Percentiles rank a stretch among this genome's conserved stretches.
phyloP scores from a whole-genome alignment of 2,329 filamentous ascomycete genomes.

The Colletotrichum gigasporum region DNA sequence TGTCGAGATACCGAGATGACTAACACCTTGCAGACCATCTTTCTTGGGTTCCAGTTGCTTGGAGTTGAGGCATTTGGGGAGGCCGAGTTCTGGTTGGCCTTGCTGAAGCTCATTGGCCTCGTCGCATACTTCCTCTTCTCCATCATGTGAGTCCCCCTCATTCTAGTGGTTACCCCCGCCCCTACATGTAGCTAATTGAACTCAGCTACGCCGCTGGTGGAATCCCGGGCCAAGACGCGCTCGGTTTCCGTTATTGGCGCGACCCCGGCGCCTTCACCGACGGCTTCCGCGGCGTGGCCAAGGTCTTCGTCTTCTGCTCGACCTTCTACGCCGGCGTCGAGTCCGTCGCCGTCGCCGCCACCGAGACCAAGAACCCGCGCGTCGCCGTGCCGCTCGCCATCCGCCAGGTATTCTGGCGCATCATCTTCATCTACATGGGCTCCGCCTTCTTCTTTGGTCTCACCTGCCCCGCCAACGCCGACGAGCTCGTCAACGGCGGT shows the following conservation, averaged over 20 bases:
- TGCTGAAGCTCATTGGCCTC: conserved; percentile 76
- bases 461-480: conserved; percentile 75
- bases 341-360: conserved; percentile 70
- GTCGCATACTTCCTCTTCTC: conserved; percentile 79
- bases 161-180: accelerated
- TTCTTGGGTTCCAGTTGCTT: conserved; percentile 74
- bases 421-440: conserved; percentile 73
- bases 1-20: not conserved
- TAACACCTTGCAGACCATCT: conserved; percentile 52
- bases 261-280: conserved; percentile 75
- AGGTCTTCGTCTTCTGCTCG: conserved; percentile 75
- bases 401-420: conserved; percentile 69
- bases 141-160: conserved; percentile 58
- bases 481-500: conserved; percentile 67
- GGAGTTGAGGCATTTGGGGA: conserved; percentile 81
- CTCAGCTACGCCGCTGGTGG: conserved; percentile 71
- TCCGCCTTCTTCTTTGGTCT: conserved; percentile 80
- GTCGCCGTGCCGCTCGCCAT: conserved; percentile 66
- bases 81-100: conserved; percentile 81
- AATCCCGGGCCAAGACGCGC: conserved; percentile 61
- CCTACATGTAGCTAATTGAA: not conserved
- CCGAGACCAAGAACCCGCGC: conserved; percentile 67
- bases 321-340: conserved; percentile 77
- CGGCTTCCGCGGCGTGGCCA: conserved; percentile 73
- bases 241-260: conserved; percentile 79